Percentiles rank a stretch among this genome's conserved stretches.
These are phyloP conservation scores for Plasmodium gallinaceum DNA, from an alignment of 169 alveolate species.

Conservation along the genomic window DNA sequence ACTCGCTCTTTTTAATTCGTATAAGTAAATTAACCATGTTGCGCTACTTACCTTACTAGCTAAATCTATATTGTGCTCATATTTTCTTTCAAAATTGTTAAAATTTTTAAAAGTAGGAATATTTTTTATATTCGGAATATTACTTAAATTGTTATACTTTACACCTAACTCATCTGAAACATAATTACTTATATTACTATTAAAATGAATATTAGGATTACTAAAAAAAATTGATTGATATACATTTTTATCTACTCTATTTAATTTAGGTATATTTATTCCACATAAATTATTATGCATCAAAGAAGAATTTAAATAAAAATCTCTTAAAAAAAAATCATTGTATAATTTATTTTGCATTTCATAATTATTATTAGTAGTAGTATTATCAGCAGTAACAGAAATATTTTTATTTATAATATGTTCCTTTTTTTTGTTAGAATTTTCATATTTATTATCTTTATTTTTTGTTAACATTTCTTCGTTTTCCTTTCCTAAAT, in stretches of 20 bases:
- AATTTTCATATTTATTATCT: background rate
- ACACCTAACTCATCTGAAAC: background rate
- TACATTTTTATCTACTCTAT: too few relatives aligned
- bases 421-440: background rate
- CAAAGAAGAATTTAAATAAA: too few relatives aligned
- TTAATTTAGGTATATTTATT: too few relatives aligned
- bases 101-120: background rate
- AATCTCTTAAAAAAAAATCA: too few relatives aligned
- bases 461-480: background rate
- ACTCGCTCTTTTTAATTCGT: slow-evolving; percentile 88
- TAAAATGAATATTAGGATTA: background rate
- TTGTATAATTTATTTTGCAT: too few relatives aligned
- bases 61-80: slow-evolving; percentile 82
- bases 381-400: background rate
- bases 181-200: background rate
- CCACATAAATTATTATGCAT: too few relatives aligned
- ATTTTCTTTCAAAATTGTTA: slow-evolving; percentile 70
- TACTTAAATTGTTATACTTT: slow-evolving; percentile 9
- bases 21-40: slow-evolving; percentile 92
- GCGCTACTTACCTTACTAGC: slow-evolving; percentile 92
- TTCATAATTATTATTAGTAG: too few relatives aligned
- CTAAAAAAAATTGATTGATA: background rate
- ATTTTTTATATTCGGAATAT: background rate
- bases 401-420: background rate
- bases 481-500: background rate